These are phyloP conservation scores for Diaporthe citrichinensis DNA, from an alignment of 2,329 filamentous ascomycete genomes.

Conservation along the genomic window DNA sequence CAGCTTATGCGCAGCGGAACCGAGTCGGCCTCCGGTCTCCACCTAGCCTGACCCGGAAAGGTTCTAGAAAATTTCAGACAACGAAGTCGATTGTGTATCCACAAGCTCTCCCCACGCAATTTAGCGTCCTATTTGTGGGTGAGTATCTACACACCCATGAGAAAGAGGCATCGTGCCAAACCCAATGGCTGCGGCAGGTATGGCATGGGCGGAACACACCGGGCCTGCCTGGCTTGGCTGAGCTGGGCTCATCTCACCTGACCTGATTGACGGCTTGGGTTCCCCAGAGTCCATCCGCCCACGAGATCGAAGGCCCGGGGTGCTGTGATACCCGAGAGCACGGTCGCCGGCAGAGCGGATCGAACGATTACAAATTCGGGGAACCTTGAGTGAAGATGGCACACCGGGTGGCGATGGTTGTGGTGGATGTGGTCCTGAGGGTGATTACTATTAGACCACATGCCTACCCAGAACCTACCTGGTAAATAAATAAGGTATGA, in stretches of 20 bases:
- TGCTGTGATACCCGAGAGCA: constrained; percentile 25
- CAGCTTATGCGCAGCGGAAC: background rate
- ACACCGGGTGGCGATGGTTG: background rate
- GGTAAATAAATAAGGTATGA: background rate
- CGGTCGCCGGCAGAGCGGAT: background rate
- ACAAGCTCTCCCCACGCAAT: background rate
- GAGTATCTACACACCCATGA: background rate
- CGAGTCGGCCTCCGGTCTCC: constrained; percentile 5
- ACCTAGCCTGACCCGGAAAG: constrained; percentile 8
- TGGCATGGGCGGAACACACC: background rate
- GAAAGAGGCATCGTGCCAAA: background rate
- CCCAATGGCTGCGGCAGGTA: background rate
- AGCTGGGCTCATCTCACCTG: constrained; percentile 2
- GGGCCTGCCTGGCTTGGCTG: background rate
- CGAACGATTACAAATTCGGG: constrained; percentile 12
- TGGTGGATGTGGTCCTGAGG: background rate
- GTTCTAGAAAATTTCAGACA: constrained; percentile 19
- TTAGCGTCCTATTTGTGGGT: background rate
- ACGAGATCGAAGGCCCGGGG: constrained; percentile 14
- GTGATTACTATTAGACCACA: background rate
- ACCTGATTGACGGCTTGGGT: constrained; percentile 8
- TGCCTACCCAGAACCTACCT: background rate
- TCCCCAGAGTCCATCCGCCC: background rate
- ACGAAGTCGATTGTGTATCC: background rate
- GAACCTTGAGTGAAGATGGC: background rate